Base-by-base conservation (phyloP, 192 early-diverging fungal genomes). In the Coemansia sp. region DNA sequence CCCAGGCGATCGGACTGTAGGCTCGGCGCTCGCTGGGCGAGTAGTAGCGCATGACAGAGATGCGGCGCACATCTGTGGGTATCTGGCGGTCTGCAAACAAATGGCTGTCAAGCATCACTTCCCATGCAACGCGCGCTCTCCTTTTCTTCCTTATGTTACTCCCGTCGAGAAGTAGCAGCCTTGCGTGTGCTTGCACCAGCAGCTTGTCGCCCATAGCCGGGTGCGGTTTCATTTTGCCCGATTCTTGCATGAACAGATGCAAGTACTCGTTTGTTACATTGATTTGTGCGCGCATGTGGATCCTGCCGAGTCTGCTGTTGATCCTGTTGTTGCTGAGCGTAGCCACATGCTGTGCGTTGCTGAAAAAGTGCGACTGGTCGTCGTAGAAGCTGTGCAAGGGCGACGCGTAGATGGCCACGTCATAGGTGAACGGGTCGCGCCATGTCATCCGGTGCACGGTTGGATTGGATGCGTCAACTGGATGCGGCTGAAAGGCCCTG, bases 361-460 rank as follows among this genome's bases (percentile, higher is more conserved):
- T 21, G 35, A 64, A 64, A 14, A 64, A 64, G 39, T 64, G 49
- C 35, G 63, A 64, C 63, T 64, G 63, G 49, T 64, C 63, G 18
- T 64, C 35, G 49, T 64, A 64, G 63, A 53, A 64, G 63, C 63
- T 64, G 49, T 21, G 48, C 12, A 38, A 21, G 5, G 46, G 45
- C 49, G 63, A 64, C 10, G 48, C 63, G 20, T 64, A 64, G 20
- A 64, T 36, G 16, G 63, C 24, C 20, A 53, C 36, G 7, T 64
- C 63, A 21, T 64, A 64, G 5, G 49, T 33, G 20, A 52, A 64
- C 3, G 48, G 63, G 1, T 21, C 20, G 16, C 63, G 63, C 63
- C 63, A 64, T 5, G 63, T 64, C 30, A 64, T 51, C 24, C 16
- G 51, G 24, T 53, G 51, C 24, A 26, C 24, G 2, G 7, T 8